Conservation (phyloP, 1,284 basidiomycete species). For the Agroathelia rolfsii region DNA sequence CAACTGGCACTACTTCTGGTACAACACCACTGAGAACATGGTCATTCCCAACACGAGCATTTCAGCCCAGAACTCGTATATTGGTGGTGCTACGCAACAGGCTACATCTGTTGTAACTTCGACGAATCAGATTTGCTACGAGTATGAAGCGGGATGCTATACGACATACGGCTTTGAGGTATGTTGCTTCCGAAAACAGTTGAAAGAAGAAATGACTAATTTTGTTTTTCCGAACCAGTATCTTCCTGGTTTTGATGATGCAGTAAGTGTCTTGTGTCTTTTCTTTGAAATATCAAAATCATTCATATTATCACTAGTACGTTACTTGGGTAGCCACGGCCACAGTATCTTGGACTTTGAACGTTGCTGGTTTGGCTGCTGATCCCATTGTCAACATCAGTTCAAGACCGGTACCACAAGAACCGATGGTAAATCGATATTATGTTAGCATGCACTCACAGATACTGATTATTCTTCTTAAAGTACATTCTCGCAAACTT, state of each 20-base stretch:
- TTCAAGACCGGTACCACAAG: too few species aligned
- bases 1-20: conserved; percentile 40
- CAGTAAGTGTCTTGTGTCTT: conserved; percentile 26
- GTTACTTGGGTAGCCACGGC: conserved; percentile 33
- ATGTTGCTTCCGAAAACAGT: background rate
- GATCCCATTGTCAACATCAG: conserved; percentile 28
- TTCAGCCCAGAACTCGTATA: conserved; percentile 41
- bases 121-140: conserved; percentile 45
- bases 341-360: conserved; percentile 34
- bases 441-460: too few species aligned
- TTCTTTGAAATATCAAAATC: conserved; percentile 40
- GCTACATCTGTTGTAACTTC: conserved; percentile 43
- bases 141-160: conserved; percentile 32
- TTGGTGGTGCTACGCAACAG: conserved; percentile 50
- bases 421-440: background rate
- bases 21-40: conserved; percentile 34
- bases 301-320: conserved; percentile 24
- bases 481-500: conserved; percentile 31
- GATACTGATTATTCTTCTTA: too few species aligned
- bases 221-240: background rate
- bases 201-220: background rate
- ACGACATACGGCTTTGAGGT: conserved; percentile 38
- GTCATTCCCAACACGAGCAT: conserved; percentile 36
- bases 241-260: conserved; percentile 1
- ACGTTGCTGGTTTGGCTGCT: conserved; percentile 33